phyloP scores from a whole-genome alignment of 331 rosid species.

The Quercus lobata region DNA sequence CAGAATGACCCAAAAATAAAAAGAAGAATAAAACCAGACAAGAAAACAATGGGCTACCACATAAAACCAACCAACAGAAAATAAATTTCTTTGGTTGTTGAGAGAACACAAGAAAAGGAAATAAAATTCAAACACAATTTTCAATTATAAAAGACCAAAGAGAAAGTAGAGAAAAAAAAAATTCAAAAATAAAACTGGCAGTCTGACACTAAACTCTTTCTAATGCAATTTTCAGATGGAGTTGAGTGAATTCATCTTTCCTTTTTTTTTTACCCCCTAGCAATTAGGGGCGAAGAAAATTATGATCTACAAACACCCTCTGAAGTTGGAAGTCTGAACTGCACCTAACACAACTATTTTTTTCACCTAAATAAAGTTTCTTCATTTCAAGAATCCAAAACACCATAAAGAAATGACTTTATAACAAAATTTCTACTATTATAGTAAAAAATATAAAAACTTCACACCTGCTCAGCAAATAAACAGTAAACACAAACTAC shows the following conservation, averaged over 20 bases:
- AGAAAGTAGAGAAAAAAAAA: too few relatives aligned
- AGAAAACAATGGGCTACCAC: constrained; percentile 19
- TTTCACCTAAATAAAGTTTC: background rate
- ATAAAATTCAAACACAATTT: constrained; percentile 9
- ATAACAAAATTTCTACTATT: background rate
- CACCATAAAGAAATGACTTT: background rate
- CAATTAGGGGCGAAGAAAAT: background rate
- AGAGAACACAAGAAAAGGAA: constrained; percentile 16
- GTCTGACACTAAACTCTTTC: background rate
- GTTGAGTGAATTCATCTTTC: background rate
- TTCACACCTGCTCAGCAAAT: background rate
- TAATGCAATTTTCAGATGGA: background rate
- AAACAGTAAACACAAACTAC: background rate
- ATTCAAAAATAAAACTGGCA: too few relatives aligned
- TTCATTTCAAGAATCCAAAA: background rate
- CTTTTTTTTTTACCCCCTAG: background rate
- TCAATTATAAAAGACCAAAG: constrained; percentile 1
- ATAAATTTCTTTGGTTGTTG: constrained; percentile 13
- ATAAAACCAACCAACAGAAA: constrained; percentile 13
- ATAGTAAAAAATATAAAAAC: too few relatives aligned
- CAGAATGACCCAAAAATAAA: background rate
- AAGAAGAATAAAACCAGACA: constrained; percentile 8
- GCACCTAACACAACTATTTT: background rate
- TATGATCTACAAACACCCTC: background rate
- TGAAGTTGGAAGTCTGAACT: background rate